Base-by-base conservation (phyloP, 2,329 filamentous ascomycete genomes). In the Talaromyces pinophilus region DNA sequence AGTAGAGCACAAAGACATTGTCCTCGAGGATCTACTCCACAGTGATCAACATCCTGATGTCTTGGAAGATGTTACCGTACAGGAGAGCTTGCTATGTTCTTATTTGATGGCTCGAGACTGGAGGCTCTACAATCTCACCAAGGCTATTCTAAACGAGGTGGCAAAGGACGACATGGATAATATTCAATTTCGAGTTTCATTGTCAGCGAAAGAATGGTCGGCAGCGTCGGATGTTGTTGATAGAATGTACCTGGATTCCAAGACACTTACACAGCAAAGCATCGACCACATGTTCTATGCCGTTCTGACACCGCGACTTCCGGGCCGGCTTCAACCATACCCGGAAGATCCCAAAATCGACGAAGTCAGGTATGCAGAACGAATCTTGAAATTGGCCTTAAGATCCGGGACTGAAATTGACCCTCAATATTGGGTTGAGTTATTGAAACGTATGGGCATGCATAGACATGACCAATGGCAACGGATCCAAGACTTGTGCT, bases 31-130 rank as follows among this genome's bases (percentile, higher is more conserved):
- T 67, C 73, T 89, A 10, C 71, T 88, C 7, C 72, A 81, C 46
- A 88, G 83, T 69, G 88, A 91, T 72, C 85, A 89, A 66, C 88
- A 90, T 76, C 87, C 87, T 1, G 87, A 90, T 67, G 81, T 84
- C 7, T 83, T 88, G 60, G 87, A 88, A 69, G 84, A 90, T 71
- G 69, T 68, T 5, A 69, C 78, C 5, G 76, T 85, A 11, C 88
- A 90, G 71, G 82, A 86, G 68, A 76, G 78, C 3, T 76, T 90
- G 4, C 78, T 90, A 2, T 69, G 78, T 4, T 80, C 80, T 13
- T 87, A 86, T 71, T 80, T 87, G 28, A 74, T 81, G n/a, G 74
- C 76, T 35, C 77, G 79, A 55, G 83, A 89, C 67, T 83, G 81
- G 80, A 70, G 71, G 17, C 82, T 83, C 66, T 84, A 85, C 62